These are phyloP conservation scores for Serendipita sp. DNA, from an alignment of 768 basidiomycete species.

Conservation along the genomic window DNA sequence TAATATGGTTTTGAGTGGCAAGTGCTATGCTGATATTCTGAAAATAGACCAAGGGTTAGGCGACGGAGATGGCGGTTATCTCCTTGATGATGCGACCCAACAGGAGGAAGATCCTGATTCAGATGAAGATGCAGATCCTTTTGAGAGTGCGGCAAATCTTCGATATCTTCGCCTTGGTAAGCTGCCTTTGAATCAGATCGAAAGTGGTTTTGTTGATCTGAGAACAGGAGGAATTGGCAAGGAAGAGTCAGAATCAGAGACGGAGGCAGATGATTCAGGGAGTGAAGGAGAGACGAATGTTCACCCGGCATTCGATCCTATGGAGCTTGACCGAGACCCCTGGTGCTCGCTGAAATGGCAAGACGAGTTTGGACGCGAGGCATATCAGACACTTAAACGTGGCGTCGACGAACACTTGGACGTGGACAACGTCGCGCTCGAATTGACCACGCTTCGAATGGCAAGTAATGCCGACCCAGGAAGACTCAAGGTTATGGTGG, in stretches of 20 bases:
- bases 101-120: slow-evolving; percentile 31
- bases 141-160: slow-evolving; percentile 47
- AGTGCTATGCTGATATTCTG: slow-evolving; percentile 37
- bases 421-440: slow-evolving; percentile 83
- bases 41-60: slow-evolving; percentile 43
- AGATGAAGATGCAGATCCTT: slow-evolving; percentile 34
- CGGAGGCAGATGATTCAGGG: slow-evolving; percentile 12
- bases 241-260: slow-evolving; percentile 17
- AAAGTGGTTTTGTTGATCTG: not conserved
- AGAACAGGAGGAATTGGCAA: not conserved
- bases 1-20: not conserved
- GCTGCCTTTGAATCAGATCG: slow-evolving; percentile 6
- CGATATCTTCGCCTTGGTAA: slow-evolving; percentile 62
- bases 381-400: slow-evolving; percentile 71
- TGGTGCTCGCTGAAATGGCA: slow-evolving; percentile 15
- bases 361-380: slow-evolving; percentile 60
- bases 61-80: slow-evolving; percentile 19
- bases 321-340: slow-evolving; percentile 9
- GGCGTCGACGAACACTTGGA: slow-evolving; percentile 85
- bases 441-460: slow-evolving; percentile 93
- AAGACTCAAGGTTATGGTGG: slow-evolving; percentile 77
- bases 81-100: slow-evolving; percentile 32
- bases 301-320: slow-evolving; percentile 9
- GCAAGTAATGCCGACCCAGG: slow-evolving; percentile 81
- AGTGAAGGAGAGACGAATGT: slow-evolving; percentile 18